Base-by-base conservation (phyloP, 2,329 filamentous ascomycete species). In the Aspergillus sp. region DNA sequence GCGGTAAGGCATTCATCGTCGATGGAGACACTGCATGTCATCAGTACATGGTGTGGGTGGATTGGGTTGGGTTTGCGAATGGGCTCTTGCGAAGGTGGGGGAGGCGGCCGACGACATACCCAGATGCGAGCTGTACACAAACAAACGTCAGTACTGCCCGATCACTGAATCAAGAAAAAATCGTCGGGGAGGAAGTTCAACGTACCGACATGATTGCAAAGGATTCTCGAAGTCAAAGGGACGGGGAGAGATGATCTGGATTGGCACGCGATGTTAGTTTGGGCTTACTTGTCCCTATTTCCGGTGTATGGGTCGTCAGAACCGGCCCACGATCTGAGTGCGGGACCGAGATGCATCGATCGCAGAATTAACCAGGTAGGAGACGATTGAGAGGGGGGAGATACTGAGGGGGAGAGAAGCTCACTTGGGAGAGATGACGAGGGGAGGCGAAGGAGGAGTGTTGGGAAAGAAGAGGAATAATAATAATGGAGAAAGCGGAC, bases 1-100 rank as follows among this genome's bases (percentile, higher is more conserved):
- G 65, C 61, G 44, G 60, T 67, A 57, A 77, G 65, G 69, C 76
- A 78, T 33, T 79, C 75, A 63, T 76, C 73, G 50, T 71, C 62
- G 55, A 79, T 70, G 44, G 70, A 65, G 50, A 79, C 74, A 65
- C 76, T 79, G 60, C 47, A 48, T 42, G 46, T 50, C 40, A 22
- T 16, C 19, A 20, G 19, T 22, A 36, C 20, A 14, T 30, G 26
- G 26, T 11, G 26, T 30, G 26, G 9, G 10, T 30, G 9, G 26
- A 8, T 30, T 30, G 26, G 26, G 26, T 22, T 22, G 22, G 22
- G 10, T 30, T 10, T 30, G 26, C 26, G 26, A 30, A 10, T 30
- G 26, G 26, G 26, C 26, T 30, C 26, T 30, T 3, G 26, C 26
- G 26, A 11, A 9, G 9, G 26, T 8, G 26, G 26, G 26, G 26